These are phyloP conservation scores for Tuctoria greenei DNA, from an alignment of 176 grass and related monocot species.

Conservation along the genomic window DNA sequence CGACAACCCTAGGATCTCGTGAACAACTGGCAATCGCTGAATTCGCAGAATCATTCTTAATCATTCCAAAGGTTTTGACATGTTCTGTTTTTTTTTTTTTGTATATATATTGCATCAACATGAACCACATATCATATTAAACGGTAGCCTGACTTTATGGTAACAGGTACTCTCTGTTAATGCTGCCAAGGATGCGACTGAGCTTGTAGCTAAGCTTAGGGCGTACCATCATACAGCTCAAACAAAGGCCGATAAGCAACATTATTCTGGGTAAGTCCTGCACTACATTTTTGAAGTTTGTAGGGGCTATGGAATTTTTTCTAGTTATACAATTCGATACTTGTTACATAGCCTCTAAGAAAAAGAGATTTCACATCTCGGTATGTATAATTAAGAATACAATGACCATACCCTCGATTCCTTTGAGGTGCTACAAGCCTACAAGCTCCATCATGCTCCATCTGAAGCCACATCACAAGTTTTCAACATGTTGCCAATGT, in stretches of 20 bases:
- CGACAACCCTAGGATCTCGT: conserved; percentile 79
- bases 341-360: no score
- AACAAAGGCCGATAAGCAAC: conserved; percentile 89
- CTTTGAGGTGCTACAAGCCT: not conserved
- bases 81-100: not conserved
- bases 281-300: not conserved
- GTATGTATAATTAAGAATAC: not conserved
- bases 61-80: conserved; percentile 80
- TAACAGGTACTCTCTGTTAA: conserved; percentile 80
- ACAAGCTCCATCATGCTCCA: not conserved
- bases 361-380: not conserved
- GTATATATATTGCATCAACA: not conserved
- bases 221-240: conserved; percentile 88
- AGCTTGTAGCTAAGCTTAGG: conserved; percentile 86
- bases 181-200: conserved; percentile 88
- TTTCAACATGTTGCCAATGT: not conserved
- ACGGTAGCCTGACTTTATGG: conserved; percentile 19
- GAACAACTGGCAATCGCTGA: conserved; percentile 82
- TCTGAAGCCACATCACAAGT: not conserved
- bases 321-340: not conserved
- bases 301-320: conserved; percentile 1
- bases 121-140: not conserved
- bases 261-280: conserved; percentile 69
- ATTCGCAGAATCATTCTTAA: conserved; percentile 80
- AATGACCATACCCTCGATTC: not conserved